A percentile compares a stretch with the other conserved stretches of the same genome.
Conservation (phyloP, 495 filamentous ascomycete species). For the Aspergillus kassunensis region DNA sequence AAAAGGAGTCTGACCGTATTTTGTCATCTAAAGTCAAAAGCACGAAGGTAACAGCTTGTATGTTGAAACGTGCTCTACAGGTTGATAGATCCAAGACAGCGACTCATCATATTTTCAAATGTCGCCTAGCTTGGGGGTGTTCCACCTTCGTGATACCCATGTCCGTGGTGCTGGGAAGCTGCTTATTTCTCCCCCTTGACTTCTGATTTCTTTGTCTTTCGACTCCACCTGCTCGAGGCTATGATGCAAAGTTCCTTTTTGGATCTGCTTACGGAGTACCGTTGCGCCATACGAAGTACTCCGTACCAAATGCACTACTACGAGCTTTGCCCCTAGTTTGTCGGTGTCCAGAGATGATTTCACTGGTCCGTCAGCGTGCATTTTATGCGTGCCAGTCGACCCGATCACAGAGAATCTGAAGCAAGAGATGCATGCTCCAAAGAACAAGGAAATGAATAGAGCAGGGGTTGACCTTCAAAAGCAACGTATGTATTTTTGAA, state of each 20-base stretch:
- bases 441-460: neutral
- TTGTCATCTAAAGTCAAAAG: no score
- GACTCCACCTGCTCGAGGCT: neutral
- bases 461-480: constrained; percentile 1
- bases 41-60: neutral
- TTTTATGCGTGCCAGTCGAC: neutral
- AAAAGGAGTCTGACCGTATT: neutral
- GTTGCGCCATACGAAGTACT: neutral
- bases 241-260: no score
- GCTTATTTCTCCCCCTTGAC: neutral
- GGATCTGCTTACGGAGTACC: no score
- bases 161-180: neutral
- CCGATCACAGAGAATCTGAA: neutral
- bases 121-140: no score
- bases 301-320: neutral
- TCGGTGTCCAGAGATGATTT: neutral
- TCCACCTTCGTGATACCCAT: neutral
- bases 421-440: neutral
- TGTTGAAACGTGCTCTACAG: neutral
- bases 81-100: neutral
- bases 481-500: neutral
- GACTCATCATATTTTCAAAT: no score
- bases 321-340: neutral
- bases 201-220: neutral
- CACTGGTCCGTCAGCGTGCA: neutral